Conservation (phyloP, 352 stramenopile genomes). For the Globisporangium acanthophoron region DNA sequence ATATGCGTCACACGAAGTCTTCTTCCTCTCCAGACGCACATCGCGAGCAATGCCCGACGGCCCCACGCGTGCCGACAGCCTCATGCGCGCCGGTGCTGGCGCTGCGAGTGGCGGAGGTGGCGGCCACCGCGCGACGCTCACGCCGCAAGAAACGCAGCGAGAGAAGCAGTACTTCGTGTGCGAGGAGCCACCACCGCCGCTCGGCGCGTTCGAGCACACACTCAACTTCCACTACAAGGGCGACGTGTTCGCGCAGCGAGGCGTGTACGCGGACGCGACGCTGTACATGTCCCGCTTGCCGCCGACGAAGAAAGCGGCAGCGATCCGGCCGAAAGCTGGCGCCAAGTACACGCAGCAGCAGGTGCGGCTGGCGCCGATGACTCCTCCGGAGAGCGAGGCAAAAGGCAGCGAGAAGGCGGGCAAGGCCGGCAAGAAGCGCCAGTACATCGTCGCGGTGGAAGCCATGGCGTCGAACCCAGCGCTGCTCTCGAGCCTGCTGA, state of each 20-base stretch:
- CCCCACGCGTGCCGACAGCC: background rate
- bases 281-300: slow-evolving; percentile 73
- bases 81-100: background rate
- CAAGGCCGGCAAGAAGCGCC: slow-evolving; percentile 44
- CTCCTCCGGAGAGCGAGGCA: slow-evolving; percentile 12
- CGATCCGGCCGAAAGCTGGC: slow-evolving; percentile 23
- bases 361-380: slow-evolving; percentile 48
- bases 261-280: slow-evolving; percentile 54
- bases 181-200: slow-evolving; percentile 2
- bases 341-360: slow-evolving; percentile 33
- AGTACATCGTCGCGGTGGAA: slow-evolving; percentile 58
- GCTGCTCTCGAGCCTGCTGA: slow-evolving; percentile 43
- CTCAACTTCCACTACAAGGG: slow-evolving; percentile 63
- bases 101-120: background rate
- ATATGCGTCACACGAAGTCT: no score
- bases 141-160: slow-evolving; percentile 2
- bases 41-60: no score
- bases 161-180: slow-evolving; percentile 23
- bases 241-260: slow-evolving; percentile 69
- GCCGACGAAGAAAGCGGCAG: slow-evolving; percentile 33
- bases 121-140: background rate
- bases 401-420: slow-evolving; percentile 13
- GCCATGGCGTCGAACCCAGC: slow-evolving; percentile 56
- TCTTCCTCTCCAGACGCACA: no score
- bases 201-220: slow-evolving; percentile 29